phyloP scores from a whole-genome alignment of 306 rosid species.

The Purshia tridentata region DNA sequence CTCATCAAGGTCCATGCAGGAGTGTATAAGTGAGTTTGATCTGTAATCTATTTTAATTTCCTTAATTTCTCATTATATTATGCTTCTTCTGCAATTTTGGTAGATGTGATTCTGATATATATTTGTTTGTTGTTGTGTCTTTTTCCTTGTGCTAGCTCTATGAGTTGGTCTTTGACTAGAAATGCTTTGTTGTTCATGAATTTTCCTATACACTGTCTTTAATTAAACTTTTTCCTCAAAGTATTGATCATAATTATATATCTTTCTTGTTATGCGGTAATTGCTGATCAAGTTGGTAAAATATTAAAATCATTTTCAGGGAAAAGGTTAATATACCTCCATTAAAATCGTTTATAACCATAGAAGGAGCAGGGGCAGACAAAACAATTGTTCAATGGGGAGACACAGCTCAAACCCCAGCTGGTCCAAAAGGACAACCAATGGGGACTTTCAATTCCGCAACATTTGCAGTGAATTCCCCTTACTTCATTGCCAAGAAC shows the following conservation, averaged over 20 bases:
- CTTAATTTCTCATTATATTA: no score
- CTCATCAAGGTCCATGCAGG: constrained; percentile 93
- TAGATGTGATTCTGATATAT: no score
- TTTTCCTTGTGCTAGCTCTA: constrained; percentile 11
- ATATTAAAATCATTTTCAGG: constrained; percentile 38
- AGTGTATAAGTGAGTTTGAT: constrained; percentile 70
- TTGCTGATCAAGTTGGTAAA: not conserved
- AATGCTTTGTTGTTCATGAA: constrained; percentile 11
- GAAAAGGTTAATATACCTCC: constrained; percentile 86
- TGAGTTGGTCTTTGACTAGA: constrained; percentile 19
- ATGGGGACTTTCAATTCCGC: constrained; percentile 87
- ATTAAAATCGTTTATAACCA: constrained; percentile 75
- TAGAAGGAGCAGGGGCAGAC: constrained; percentile 91
- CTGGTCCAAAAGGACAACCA: constrained; percentile 62
- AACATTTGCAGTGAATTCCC: constrained; percentile 87
- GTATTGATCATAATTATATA: not conserved
- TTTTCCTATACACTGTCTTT: constrained; percentile 15
- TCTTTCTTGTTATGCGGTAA: not conserved
- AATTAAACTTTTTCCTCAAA: no score
- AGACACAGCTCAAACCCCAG: constrained; percentile 85
- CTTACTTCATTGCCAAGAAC: constrained; percentile 89
- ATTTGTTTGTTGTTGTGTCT: constrained; percentile 5
- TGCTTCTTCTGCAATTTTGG: not conserved
- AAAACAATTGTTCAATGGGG: constrained; percentile 94
- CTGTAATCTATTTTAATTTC: no score